Base-by-base conservation (phyloP, 257 asterid species). In the Ocimum tenuiflorum region DNA sequence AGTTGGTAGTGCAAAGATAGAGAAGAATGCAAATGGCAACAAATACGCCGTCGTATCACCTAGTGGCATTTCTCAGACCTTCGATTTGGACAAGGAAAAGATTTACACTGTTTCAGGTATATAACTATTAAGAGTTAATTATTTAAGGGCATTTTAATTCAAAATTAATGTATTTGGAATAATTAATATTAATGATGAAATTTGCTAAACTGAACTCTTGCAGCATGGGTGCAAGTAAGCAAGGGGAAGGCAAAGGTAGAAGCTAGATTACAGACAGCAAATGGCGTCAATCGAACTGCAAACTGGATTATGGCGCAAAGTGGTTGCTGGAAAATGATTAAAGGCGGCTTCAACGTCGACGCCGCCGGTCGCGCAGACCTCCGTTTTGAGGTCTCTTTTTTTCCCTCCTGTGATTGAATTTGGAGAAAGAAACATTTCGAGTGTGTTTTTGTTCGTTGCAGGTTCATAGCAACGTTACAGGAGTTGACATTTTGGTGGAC, bases 191-290 rank as follows among this genome's bases (percentile, higher is more conserved):
- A n/a, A n/a, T n/a, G n/a, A n/a, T n/a, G n/a, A n/a, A n/a, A n/a
- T n/a, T n/a, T n/a, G n/a, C 4, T 4, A 24, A 24, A 24, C 31
- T 24, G 4, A 24, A 33, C 38, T 1, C 7, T 4, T 63, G 13
- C 68, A 89, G 96, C 87, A 1, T 89, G 96, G 96, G 42, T 89
- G 5, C 91, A 78, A 73, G 77, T 83, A 62, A 79, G 80, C 73
- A 18, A 72, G 11, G 95, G 83, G n/a, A 47, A 60, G 0, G 76
- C 79, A 1, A 53, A 74, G 13, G 12, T 85, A 27, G 69, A 77
- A 7, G 78, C 83, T 0, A 27, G 69, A n/a, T 60, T 86, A 62
- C 66, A 45, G 73, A 80, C 86, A 4, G 3, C 46, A 10, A 47
- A 22, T n/a, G 68, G 70, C 23, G 51, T 47, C 19, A 55, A 52